These are phyloP conservation scores for Picochlorum sp. DNA, from an alignment of 139 green algal genomes.

Conservation along the genomic window DNA sequence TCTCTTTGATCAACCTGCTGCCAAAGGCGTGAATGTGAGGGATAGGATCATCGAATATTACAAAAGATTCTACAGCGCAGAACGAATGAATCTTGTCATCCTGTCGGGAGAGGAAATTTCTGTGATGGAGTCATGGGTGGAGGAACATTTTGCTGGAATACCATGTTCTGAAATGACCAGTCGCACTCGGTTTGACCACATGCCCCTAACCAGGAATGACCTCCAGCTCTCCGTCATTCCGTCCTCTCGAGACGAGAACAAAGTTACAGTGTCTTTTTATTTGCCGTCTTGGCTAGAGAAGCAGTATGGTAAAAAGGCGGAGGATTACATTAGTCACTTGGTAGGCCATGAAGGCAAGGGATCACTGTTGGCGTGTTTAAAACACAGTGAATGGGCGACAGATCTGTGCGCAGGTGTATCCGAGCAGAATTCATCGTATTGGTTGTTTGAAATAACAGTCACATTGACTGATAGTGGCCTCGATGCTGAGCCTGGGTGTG, in stretches of 20 bases:
- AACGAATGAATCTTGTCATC: conserved; percentile 86
- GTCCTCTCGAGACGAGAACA: conserved; percentile 71
- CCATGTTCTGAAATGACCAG: conserved; percentile 1
- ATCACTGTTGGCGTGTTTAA: conserved; percentile 73
- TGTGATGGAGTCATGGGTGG: conserved; percentile 61
- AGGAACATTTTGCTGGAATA: conserved; percentile 46
- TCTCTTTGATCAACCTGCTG: conserved; percentile 55
- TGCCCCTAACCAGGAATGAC: conserved; percentile 30
- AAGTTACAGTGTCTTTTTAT: conserved; percentile 67
- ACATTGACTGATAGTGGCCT: conserved; percentile 77
- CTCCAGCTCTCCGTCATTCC: conserved; percentile 54
- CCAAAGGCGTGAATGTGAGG: conserved; percentile 55
- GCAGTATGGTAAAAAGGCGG: conserved; percentile 60
- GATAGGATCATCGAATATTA: conserved; percentile 75
- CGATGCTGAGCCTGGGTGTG: conserved; percentile 49
- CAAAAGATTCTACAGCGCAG: conserved; percentile 74
- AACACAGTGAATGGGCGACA: conserved; percentile 69
- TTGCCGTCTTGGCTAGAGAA: conserved; percentile 59
- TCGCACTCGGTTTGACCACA: too few species aligned
- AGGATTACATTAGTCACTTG: conserved; percentile 87
- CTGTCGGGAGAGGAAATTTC: conserved; percentile 80
- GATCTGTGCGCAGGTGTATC: conserved; percentile 74
- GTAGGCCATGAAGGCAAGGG: conserved; percentile 86
- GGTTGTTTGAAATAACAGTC: conserved; percentile 70
- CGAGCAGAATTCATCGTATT: conserved; percentile 51